Percentiles rank a stretch among this genome's conserved stretches.
These are phyloP conservation scores for Omphalea diandra DNA, from an alignment of 441 rosid genomes.

Conservation along the genomic window DNA sequence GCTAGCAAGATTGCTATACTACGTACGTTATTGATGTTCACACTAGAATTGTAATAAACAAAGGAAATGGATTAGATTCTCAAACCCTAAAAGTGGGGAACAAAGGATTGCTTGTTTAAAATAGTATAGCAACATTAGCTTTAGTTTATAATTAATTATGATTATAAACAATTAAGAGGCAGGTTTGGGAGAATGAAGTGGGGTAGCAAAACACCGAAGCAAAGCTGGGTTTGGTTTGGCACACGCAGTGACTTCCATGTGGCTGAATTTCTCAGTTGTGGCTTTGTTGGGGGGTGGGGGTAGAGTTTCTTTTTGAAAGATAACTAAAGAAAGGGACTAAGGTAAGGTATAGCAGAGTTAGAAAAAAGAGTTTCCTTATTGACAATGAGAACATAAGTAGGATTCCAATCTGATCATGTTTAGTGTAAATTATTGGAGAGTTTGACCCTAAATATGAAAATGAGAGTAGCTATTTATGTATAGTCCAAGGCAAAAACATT, in stretches of 20 bases:
- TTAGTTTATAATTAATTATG: too few relatives aligned
- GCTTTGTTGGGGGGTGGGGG: not conserved
- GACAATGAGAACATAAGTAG: slow-evolving; percentile 4
- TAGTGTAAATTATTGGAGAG: not conserved
- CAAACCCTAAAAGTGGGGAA: too few relatives aligned
- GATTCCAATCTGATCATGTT: not conserved
- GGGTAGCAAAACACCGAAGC: too few relatives aligned
- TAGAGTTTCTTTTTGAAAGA: not conserved
- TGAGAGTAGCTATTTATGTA: not conserved
- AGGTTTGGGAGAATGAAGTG: not conserved
- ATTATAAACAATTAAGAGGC: too few relatives aligned
- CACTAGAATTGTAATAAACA: not conserved
- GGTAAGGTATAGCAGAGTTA: not conserved
- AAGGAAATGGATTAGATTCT: too few relatives aligned
- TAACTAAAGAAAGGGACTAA: not conserved
- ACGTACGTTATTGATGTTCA: too few relatives aligned
- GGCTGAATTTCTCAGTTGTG: not conserved
- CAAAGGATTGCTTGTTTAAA: too few relatives aligned
- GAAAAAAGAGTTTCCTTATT: not conserved
- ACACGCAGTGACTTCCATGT: not conserved
- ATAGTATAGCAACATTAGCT: too few relatives aligned
- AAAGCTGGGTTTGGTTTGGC: too few relatives aligned
- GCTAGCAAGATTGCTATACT: not conserved
- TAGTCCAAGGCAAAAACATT: not conserved
- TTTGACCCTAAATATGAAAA: slow-evolving; percentile 13